These are phyloP conservation scores for Astragalus membranaceus DNA, from an alignment of 306 rosid genomes.

Conservation along the genomic window DNA sequence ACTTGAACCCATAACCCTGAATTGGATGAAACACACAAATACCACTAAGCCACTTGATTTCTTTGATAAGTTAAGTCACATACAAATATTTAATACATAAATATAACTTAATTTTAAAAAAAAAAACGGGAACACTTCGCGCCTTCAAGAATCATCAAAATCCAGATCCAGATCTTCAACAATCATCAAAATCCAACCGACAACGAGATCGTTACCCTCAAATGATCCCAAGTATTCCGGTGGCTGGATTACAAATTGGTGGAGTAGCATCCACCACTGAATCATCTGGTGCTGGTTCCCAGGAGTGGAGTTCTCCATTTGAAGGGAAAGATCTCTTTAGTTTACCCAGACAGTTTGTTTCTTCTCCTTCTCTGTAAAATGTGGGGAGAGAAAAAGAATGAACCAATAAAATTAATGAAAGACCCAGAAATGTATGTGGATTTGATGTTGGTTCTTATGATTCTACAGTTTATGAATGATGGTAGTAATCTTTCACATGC, in stretches of 20 bases:
- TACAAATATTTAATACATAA: too few species aligned
- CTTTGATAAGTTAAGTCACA: too few species aligned
- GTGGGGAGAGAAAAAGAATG: constrained; percentile 37
- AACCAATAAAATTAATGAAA: constrained; percentile 41
- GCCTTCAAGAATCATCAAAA: too few species aligned
- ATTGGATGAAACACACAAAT: too few species aligned
- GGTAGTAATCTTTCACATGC: constrained; percentile 38
- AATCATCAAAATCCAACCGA: too few species aligned
- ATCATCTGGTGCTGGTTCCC: constrained; percentile 50
- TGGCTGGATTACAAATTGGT: constrained; percentile 60
- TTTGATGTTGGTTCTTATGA: constrained; percentile 56
- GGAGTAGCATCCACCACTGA: constrained; percentile 41
- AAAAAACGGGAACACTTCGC: too few species aligned
- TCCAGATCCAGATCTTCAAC: too few species aligned
- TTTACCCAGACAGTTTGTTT: constrained; percentile 88
- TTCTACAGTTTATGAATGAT: constrained; percentile 37
- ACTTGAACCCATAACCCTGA: too few species aligned
- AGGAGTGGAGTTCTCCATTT: constrained; percentile 85
- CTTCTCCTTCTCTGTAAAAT: constrained; percentile 68
- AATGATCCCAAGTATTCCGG: constrained; percentile 41
- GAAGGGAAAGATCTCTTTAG: constrained; percentile 88
- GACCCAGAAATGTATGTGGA: constrained; percentile 36
- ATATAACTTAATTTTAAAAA: too few species aligned
- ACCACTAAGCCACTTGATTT: too few species aligned
- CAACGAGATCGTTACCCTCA: constrained; percentile 40